Evolutionary conservation across 768 basidiomycete species (phyloP).

Genomic region (Phaeotremella fagi): DNA sequence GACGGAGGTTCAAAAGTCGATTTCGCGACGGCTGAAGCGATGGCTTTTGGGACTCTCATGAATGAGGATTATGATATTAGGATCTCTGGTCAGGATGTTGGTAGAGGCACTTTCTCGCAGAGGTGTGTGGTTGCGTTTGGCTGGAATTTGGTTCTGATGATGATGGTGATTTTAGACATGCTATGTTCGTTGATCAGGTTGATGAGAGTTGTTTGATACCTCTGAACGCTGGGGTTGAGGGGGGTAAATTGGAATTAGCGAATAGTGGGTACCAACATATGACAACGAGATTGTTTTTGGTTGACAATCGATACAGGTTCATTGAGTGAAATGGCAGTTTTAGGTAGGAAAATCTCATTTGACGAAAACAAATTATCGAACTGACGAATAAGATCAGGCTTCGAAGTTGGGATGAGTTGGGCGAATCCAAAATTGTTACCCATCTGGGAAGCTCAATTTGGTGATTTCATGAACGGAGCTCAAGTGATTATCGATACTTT

Average conservation of each 20-base stretch:
- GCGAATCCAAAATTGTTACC: conserved; percentile 73
- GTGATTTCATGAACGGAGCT: conserved; percentile 90
- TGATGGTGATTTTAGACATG: conserved; percentile 64
- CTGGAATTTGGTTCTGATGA: no score
- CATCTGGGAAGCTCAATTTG: conserved; percentile 95
- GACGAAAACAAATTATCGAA: not conserved
- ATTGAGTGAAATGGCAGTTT: conserved; percentile 80
- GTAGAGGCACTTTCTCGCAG: conserved; percentile 83
- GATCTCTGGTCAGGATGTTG: conserved; percentile 90
- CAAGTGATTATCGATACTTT: conserved; percentile 87
- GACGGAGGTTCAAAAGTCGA: conserved; percentile 78
- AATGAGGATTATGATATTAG: conserved; percentile 74
- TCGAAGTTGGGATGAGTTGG: conserved; percentile 88
- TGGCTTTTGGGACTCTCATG: conserved; percentile 85
- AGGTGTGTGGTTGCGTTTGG: no score
- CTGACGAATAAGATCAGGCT: conserved; percentile 51
- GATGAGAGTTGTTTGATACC: conserved; percentile 76
- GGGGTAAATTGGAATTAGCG: conserved; percentile 75
- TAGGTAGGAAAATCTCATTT: conserved; percentile 56
- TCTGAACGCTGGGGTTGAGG: conserved; percentile 55
- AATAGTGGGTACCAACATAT: conserved; percentile 61
- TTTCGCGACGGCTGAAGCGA: conserved; percentile 84
- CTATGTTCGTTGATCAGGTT: conserved; percentile 85
- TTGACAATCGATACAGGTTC: conserved; percentile 57
- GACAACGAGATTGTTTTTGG: not conserved